A percentile compares a stretch with the other conserved stretches of the same genome.
phyloP scores from a whole-genome alignment of 2,329 filamentous ascomycete genomes.

The Torrubiella hemipterigena region DNA sequence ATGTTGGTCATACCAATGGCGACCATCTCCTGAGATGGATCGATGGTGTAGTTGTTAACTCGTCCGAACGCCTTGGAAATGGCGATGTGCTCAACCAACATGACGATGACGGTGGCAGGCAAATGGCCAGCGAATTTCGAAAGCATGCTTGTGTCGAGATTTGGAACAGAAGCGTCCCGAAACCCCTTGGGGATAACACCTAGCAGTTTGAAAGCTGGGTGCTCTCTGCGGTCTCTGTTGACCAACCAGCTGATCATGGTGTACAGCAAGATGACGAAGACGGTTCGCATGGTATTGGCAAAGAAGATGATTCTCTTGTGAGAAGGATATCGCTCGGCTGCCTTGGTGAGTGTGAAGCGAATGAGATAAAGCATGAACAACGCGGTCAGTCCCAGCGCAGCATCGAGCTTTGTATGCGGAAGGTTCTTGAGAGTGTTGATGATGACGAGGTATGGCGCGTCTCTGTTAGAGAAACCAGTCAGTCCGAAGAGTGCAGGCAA shows the following conservation, averaged over 20 bases:
- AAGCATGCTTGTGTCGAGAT: conserved; percentile 5
- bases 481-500: conserved; percentile 74
- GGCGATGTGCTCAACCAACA: conserved; percentile 92
- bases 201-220: conserved; percentile 64
- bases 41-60: conserved; percentile 91
- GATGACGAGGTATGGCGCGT: conserved; percentile 67
- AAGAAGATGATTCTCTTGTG: conserved; percentile 77
- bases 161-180: conserved; percentile 9
- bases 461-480: conserved; percentile 60
- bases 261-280: conserved; percentile 84
- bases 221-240: conserved; percentile 53
- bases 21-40: conserved; percentile 91
- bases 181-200: conserved; percentile 64
- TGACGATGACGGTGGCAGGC: conserved; percentile 71
- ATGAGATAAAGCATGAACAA: conserved; percentile 67
- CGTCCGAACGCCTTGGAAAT: conserved; percentile 95
- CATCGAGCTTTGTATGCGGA: conserved; percentile 57
- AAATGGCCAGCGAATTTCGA: conserved; percentile 48
- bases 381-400: conserved; percentile 78
- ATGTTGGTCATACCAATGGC: conserved; percentile 87
- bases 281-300: conserved; percentile 77
- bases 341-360: conserved; percentile 49
- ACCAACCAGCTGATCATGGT: conserved; percentile 81
- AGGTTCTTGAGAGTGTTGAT: conserved; percentile 73
- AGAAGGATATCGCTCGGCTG: conserved; percentile 57